Evolutionary conservation across 768 basidiomycete genomes (phyloP).

Genomic region (Boletus sensibilis): DNA sequence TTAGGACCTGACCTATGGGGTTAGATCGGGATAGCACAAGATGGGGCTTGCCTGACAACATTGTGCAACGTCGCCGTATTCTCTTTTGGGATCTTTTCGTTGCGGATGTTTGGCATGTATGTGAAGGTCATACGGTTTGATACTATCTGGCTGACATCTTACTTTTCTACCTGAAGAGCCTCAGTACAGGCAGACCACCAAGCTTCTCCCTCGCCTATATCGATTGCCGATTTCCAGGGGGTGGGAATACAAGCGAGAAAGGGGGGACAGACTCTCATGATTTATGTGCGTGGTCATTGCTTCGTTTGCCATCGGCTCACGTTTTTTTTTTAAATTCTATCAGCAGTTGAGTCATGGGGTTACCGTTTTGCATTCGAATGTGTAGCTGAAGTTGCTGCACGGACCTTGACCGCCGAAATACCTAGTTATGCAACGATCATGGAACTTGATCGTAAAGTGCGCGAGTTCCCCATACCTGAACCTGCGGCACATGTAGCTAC

Average conservation of each 20-base stretch:
- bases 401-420: slow-evolving; percentile 61
- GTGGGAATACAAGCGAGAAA: slow-evolving; percentile 4
- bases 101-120: slow-evolving; percentile 67
- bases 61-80: slow-evolving; percentile 62
- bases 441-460: slow-evolving; percentile 66
- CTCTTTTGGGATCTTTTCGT: slow-evolving; percentile 80
- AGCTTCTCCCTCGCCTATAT: slow-evolving; percentile 63
- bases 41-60: slow-evolving; percentile 61
- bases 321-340: neutral
- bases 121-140: slow-evolving; percentile 12
- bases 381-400: slow-evolving; percentile 59
- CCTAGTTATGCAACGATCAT: slow-evolving; percentile 64
- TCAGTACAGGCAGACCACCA: slow-evolving; percentile 70
- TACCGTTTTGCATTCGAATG: slow-evolving; percentile 66
- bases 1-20: slow-evolving; percentile 13
- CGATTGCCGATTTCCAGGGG: slow-evolving; percentile 61
- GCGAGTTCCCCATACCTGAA: slow-evolving; percentile 60
- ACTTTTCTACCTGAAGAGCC: slow-evolving; percentile 42
- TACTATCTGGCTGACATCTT: slow-evolving; percentile 10
- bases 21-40: slow-evolving; percentile 61
- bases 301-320: neutral
- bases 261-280: slow-evolving; percentile 22
- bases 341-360: slow-evolving; percentile 56
- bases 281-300: slow-evolving; percentile 27
- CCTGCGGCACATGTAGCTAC: slow-evolving; percentile 39